Percentiles rank a stretch among this genome's conserved stretches.
phyloP scores from a whole-genome alignment of 805 yeast genomes.

The Pichia occidentalis region DNA sequence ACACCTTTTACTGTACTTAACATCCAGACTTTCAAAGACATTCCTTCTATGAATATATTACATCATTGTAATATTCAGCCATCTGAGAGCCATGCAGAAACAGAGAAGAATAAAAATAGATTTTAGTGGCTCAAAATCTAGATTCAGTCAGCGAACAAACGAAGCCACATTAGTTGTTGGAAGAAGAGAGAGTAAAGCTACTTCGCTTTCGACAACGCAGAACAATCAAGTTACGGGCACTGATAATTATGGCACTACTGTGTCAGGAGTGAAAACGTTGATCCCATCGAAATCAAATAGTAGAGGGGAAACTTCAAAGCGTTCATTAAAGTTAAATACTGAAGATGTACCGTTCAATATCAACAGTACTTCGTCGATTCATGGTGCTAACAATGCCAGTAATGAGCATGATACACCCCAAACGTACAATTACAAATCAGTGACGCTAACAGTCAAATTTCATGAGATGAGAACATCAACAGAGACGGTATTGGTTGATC shows the following conservation, averaged over 20 bases:
- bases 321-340: neutral
- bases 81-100: slow-evolving; percentile 14
- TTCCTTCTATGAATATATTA: neutral
- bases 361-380: neutral
- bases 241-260: neutral
- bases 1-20: no score
- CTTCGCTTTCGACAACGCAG: neutral
- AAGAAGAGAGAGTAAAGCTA: slow-evolving; percentile 4
- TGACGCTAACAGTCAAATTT: slow-evolving; percentile 42
- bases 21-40: no score
- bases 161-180: slow-evolving; percentile 32
- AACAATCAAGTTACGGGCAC: neutral
- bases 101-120: slow-evolving; percentile 24
- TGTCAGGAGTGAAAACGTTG: no score
- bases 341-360: no score
- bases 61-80: neutral
- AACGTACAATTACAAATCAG: slow-evolving; percentile 24
- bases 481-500: slow-evolving; percentile 59
- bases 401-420: slow-evolving; percentile 2
- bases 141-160: slow-evolving; percentile 28
- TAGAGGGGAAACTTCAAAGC: no score
- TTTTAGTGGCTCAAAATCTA: slow-evolving; percentile 22
- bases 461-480: slow-evolving; percentile 61
- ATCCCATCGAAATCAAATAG: no score
- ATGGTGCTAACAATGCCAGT: neutral